Percentiles rank a stretch among this genome's conserved stretches.
Evolutionary conservation across 345 rosid species (phyloP).

Genomic region (Erysimum cheiranthoides): DNA sequence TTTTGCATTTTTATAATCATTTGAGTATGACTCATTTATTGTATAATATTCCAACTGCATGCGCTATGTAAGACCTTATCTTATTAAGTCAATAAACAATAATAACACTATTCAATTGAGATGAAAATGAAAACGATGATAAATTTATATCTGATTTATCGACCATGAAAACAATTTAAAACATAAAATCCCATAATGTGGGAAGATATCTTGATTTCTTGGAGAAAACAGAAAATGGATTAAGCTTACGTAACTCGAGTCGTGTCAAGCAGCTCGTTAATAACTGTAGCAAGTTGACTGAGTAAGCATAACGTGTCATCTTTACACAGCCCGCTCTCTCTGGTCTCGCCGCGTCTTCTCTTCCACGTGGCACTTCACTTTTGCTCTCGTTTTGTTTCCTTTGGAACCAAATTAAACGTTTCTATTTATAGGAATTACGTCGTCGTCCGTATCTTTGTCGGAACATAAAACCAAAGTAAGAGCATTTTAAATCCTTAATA

Average conservation of each 20-base stretch:
- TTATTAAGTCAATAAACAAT: too few species aligned
- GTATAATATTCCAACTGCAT: too few species aligned
- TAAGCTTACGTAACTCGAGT: background rate
- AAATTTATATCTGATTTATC: too few species aligned
- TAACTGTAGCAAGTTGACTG: slow-evolving; percentile 44
- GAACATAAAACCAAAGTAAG: slow-evolving; percentile 25
- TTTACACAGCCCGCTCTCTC: slow-evolving; percentile 12
- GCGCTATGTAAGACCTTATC: too few species aligned
- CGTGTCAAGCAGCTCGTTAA: slow-evolving; percentile 44
- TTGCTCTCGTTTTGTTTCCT: background rate
- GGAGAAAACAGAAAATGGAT: slow-evolving; percentile 1
- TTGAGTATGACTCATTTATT: too few species aligned
- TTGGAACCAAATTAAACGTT: background rate
- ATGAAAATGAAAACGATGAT: too few species aligned
- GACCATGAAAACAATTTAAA: too few species aligned
- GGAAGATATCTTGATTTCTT: background rate
- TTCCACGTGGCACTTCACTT: slow-evolving; percentile 9
- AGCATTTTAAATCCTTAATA: background rate
- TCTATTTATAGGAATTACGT: slow-evolving; percentile 32
- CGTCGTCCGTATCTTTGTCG: slow-evolving; percentile 32
- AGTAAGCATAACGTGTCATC: slow-evolving; percentile 50
- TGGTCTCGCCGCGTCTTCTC: slow-evolving; percentile 26
- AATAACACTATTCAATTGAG: too few species aligned
- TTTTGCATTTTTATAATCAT: too few species aligned
- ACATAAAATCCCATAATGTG: background rate